A percentile compares a stretch with the other conserved stretches of the same genome.
Conservation (phyloP, 768 basidiomycete genomes). For the Chalciporus pseudorubinellus region DNA sequence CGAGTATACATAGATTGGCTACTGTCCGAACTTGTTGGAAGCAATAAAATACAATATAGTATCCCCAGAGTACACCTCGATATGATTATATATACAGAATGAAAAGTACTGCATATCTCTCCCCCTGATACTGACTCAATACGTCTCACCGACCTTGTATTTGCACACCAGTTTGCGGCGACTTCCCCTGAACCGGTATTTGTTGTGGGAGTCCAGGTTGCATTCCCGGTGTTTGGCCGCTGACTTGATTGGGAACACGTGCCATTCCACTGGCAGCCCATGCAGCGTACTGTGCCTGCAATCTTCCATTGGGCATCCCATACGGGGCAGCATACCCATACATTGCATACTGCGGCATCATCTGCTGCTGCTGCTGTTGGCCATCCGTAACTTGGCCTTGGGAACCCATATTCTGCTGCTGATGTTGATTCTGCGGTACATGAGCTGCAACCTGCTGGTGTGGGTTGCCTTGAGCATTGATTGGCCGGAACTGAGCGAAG, state of each 20-base stretch:
- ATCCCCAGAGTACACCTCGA: conserved; percentile 7
- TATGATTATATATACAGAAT: conserved; percentile 1
- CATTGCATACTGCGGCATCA: conserved; percentile 30
- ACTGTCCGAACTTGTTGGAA: background rate
- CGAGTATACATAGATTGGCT: background rate
- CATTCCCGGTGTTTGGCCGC: conserved; percentile 28
- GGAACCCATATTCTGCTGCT: conserved; percentile 27
- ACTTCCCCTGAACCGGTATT: conserved; percentile 32
- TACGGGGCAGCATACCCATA: conserved; percentile 33
- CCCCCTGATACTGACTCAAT: background rate
- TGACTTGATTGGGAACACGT: conserved; percentile 20
- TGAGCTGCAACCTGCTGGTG: conserved; percentile 25
- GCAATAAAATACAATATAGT: conserved; percentile 11
- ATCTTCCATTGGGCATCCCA: conserved; percentile 15
- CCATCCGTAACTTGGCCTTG: conserved; percentile 24
- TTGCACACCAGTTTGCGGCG: conserved; percentile 28
- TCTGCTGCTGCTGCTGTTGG: conserved; percentile 25
- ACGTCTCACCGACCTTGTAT: conserved; percentile 31
- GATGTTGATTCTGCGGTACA: conserved; percentile 29
- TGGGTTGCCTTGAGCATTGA: conserved; percentile 27
- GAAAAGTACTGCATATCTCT: conserved; percentile 1
- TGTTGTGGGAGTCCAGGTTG: conserved; percentile 31
- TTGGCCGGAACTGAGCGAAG: conserved; percentile 34
- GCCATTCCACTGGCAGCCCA: conserved; percentile 26
- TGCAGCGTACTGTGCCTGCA: conserved; percentile 21